Evolutionary conservation across 75 land plant genomes (phyloP), one percentile per base, ranked within the genome.

Genomic region (Larix kaempferi): DNA sequence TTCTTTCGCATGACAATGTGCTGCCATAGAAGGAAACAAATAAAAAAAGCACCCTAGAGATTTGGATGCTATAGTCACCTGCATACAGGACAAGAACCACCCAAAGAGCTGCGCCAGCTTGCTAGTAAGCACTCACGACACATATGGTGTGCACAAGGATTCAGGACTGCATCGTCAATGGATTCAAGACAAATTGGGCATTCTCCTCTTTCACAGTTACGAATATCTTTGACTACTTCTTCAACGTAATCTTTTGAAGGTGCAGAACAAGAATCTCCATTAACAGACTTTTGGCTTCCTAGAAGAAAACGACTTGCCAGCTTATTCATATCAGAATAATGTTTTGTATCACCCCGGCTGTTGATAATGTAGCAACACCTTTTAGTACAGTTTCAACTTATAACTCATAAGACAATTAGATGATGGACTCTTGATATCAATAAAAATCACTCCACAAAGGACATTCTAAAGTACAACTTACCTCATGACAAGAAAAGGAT

Each of bases 401-500:
- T 19, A 59, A 10, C 21, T 39, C 25, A 6, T 66, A 26, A 78
- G 57, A 63, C 22, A 12, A 15, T 27, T 16, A 27, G 12, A 39
- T 6, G 3, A 69, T 55, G 25, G 27, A n/a, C 37, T 67, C 14
- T 62, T 77, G 39, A 21, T 41, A 3, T 37, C 5, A 17, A 41
- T 61, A 67, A 52, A 63, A 37, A 33, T 57, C 76, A 74, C 25
- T 23, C 0, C 25, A 15, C 22, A 26, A 21, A 25, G 41, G n/a
- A 12, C 49, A 64, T 12, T 29, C 29, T 29, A 64, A 64, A 67
- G 44, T 64, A 56, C 13, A 35, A 41, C 74, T 71, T 26, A 93
- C 99, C 96, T 96, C 88, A 96, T 80, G 13, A 91, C 93, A 78
- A 96, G 97, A 74, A 94, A 96, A 7, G 99, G 97, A 79, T 96